Evolutionary conservation across 176 grass and related monocot genomes (phyloP).

Genomic region (Avena eriantha): DNA sequence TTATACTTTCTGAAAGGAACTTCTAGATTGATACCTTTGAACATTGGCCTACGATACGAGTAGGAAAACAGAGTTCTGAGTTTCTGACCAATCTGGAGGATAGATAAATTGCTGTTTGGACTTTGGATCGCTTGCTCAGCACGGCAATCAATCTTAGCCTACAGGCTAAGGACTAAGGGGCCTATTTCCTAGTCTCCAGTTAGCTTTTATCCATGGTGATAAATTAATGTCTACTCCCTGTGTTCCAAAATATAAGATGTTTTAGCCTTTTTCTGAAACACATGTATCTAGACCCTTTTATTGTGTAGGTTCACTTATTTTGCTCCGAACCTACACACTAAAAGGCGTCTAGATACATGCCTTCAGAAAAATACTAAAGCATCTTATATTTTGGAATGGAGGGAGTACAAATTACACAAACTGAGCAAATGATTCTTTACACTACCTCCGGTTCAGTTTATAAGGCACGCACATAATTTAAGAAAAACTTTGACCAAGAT

Average conservation of each 20-base stretch:
- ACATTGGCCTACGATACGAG: not conserved
- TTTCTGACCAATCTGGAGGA: not conserved
- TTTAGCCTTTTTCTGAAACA: too few species aligned
- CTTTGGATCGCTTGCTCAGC: not conserved
- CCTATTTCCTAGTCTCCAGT: constrained; percentile 24
- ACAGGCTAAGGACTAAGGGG: not conserved
- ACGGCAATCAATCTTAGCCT: not conserved
- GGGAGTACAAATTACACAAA: not conserved
- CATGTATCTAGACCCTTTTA: too few species aligned
- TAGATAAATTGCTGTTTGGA: not conserved
- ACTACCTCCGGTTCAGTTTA: too few species aligned
- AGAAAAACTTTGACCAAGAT: too few species aligned
- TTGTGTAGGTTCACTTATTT: too few species aligned
- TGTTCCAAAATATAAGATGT: too few species aligned
- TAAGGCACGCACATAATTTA: too few species aligned
- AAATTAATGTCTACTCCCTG: not conserved
- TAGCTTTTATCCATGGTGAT: constrained; percentile 23
- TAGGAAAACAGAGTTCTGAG: constrained; percentile 1
- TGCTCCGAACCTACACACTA: too few species aligned
- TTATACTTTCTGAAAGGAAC: constrained; percentile 13
- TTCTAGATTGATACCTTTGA: not conserved
- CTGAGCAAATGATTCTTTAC: constrained; percentile 7
- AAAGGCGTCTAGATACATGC: too few species aligned
- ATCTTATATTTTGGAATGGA: too few species aligned
- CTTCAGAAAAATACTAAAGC: too few species aligned